Percentiles rank a stretch among this genome's conserved stretches.
Evolutionary conservation across 352 stramenopile genomes (phyloP).

Genomic region (Pythium insidiosum): DNA sequence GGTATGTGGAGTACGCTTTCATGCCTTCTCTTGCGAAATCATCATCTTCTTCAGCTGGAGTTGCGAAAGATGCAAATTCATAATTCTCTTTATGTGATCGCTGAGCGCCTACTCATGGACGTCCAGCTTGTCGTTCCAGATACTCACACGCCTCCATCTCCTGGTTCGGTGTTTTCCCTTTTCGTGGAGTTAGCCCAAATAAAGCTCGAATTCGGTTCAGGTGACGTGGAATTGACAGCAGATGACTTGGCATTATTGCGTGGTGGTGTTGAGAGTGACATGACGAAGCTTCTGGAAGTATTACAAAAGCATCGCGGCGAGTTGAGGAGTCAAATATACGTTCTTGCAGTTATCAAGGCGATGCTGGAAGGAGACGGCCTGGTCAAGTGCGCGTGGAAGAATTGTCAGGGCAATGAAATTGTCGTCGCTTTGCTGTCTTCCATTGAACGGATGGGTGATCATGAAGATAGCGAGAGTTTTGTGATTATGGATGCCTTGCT

Average conservation of each 20-base stretch:
- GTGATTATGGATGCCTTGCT: slow-evolving; percentile 45
- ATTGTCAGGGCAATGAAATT: slow-evolving; percentile 50
- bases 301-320: slow-evolving; percentile 30
- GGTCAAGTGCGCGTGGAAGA: slow-evolving; percentile 35
- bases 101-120: slow-evolving; percentile 23
- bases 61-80: slow-evolving; percentile 53
- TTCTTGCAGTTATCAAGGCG: slow-evolving; percentile 35
- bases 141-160: slow-evolving; percentile 9
- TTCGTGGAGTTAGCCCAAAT: slow-evolving; percentile 30
- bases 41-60: slow-evolving; percentile 26
- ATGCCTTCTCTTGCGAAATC: slow-evolving; percentile 45
- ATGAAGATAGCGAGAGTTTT: slow-evolving; percentile 28
- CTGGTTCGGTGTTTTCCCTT: slow-evolving; percentile 30
- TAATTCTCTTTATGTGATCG: slow-evolving; percentile 47
- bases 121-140: slow-evolving; percentile 1
- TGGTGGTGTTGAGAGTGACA: slow-evolving; percentile 48
- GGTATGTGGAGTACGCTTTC: slow-evolving; percentile 29
- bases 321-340: slow-evolving; percentile 21
- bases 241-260: too few relatives aligned
- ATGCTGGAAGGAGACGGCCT: slow-evolving; percentile 31
- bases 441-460: slow-evolving; percentile 18
- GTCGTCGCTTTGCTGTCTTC: slow-evolving; percentile 54
- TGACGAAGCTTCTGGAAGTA: slow-evolving; percentile 41
- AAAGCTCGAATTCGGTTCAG: too few relatives aligned
- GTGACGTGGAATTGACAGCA: too few relatives aligned